Base-by-base conservation (phyloP, 2,329 filamentous ascomycete species). In the Fusarium anthophilum region DNA sequence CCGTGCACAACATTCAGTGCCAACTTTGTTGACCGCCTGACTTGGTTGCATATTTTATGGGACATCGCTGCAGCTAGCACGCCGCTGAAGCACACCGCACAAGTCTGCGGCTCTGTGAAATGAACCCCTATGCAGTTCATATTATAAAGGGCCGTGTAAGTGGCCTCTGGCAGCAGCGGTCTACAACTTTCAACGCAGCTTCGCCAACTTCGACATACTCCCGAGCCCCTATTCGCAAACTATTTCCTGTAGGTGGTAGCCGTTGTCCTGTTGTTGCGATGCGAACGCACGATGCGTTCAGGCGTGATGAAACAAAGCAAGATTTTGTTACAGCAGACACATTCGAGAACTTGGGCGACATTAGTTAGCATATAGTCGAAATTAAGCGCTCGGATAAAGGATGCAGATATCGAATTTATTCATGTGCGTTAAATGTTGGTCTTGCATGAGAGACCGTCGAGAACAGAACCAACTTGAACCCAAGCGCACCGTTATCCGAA, bases 1-100 rank as follows among this genome's bases (percentile, higher is more conserved):
- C 55, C 63, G 61, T 76, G 75, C 70, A 79, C 65, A 78, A 74
- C 68, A 70, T 66, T 71, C 58, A 44, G 64, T 69, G 68, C 65
- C 66, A 64, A 73, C 70, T 64, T 74, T 56, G 76, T 77, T 79
- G 78, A 79, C 77, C 78, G 76, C 78, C 74, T 78, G 74, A 73
- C 69, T 73, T 75, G 77, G 63, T 70, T 80, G 78, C 78, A 80
- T 79, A 74, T 76, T 77, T 79, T 80, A 79, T 79, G 78, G 78
- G 67, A 79, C 78, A 38, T 56, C 30, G 65, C 76, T 79, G 78
- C 77, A 77, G 72, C 78, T 79, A 79, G 67, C 64, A 64, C 28
- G 54, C 62, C 58, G 63, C 71, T 78, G 76, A 77, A 77, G 74
- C 76, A 78, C 77, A 79, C 77, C 77, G 77, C 77, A 79, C 74